Base-by-base conservation (phyloP, 1,284 basidiomycete genomes). In the Naganishia cerealis region DNA sequence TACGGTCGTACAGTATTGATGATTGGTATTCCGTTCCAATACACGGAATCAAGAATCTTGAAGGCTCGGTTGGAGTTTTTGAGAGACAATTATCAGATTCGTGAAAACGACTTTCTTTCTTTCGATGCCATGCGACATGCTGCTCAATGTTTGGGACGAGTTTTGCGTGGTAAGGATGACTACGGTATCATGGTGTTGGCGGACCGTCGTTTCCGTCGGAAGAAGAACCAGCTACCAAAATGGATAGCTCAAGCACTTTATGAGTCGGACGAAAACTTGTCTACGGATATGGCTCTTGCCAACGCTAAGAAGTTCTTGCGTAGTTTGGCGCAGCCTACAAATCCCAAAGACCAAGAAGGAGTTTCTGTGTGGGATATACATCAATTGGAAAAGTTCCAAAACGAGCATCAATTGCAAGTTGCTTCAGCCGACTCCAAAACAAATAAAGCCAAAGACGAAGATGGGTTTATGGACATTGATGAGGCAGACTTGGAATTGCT, bases 171-270 rank as follows among this genome's bases (percentile, higher is more conserved):
- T 73, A 99, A 99, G 84, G 97, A 95, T 0, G 96, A 99, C 81
- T 99, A 96, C 90, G 96, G 96, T 52, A 81, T 99, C 75, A 99
- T 99, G 96, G 88, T 99, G 16, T 99, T 99, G 81, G 96, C 96
- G 0, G 96, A 99, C 82, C 96, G 94, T 90, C 96, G 12, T 99
- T 98, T 78, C 94, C 95, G 12, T 87, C 94, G 66, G 90, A 92
- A 33, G 96, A 99, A 80, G 99, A 99, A 82, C 87, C 96, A 29
- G 89, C 92, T 99, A 72, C 96, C 96, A 1, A 89, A 92, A 65
- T 99, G 96, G 96, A 99, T 99, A 75, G 98, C 98, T 78, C 94
- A 96, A 79, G 97, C 98, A 78, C 99, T 99, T 77, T 94, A 92
- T 18, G 96, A 99, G 77, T 91, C 94, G 0, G 92, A 93, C 43